Base-by-base conservation (phyloP, 164 flowering plant genomes). In the Akebia trifoliata region DNA sequence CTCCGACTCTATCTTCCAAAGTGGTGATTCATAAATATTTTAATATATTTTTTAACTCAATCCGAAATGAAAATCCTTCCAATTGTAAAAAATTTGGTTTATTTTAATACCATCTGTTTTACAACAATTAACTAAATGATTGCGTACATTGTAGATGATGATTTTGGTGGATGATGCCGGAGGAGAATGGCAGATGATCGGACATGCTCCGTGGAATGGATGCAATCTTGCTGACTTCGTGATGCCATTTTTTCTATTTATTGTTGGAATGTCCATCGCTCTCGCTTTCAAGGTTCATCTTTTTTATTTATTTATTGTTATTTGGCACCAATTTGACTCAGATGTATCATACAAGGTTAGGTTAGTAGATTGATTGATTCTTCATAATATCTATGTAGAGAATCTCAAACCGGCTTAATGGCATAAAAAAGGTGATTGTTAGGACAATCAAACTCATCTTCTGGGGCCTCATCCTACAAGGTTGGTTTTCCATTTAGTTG, bases 121-220 rank as follows among this genome's bases (percentile, higher is more conserved):
- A n/a, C n/a, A n/a, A n/a, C n/a, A 38, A 38, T 38, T 38, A 38
- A 52, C n/a, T 1, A 11, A 21, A 15, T 12, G 18, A 28, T 8
- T 46, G 25, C 55, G 61, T 45, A 30, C 29, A 48, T 21, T 71
- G 76, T 56, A 91, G 96, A 61, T 92, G 78, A 92, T 88, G 98
- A 78, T 89, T 54, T 71, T 89, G 72, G 98, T 92, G 46, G 96
- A 89, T 73, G 90, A 89, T 74, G 95, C 98, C 21, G 96, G 93
- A 54, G 90, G 89, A 35, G 79, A 80, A 45, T 92, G 87, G 87
- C 91, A 82, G 12, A 62, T 62, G 76, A 89, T 92, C 28, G 78
- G 80, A n/a, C 98, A 92, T 56, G 85, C 95, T 8, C 95, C 96
- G 8, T 92, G 96, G 96, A 77, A 85, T 62, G 98, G 98, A 8